These are phyloP conservation scores for Exophiala lecanii-corni DNA, from an alignment of 2,329 filamentous ascomycete species.

Conservation along the genomic window DNA sequence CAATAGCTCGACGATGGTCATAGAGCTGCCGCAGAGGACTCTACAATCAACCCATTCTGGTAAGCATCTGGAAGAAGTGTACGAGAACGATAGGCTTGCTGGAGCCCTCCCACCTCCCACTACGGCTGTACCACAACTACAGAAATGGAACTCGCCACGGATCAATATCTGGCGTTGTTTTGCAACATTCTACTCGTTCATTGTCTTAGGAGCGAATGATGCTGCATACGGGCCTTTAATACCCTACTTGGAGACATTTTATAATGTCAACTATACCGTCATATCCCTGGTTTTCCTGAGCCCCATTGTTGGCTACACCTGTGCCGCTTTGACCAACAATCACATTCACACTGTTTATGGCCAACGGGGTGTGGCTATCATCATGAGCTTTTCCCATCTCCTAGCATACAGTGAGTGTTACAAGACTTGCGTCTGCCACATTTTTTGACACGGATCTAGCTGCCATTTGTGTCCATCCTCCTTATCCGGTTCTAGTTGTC, in stretches of 20 bases:
- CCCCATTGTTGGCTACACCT: constrained; percentile 44
- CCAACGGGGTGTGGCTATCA: constrained; percentile 65
- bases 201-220: constrained; percentile 54
- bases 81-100: constrained; percentile 9
- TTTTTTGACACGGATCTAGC: constrained; percentile 37
- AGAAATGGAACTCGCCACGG: constrained; percentile 61
- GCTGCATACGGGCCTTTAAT: constrained; percentile 50
- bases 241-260: constrained; percentile 40
- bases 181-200: constrained; percentile 56
- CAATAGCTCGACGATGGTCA: constrained; percentile 12
- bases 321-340: constrained; percentile 42
- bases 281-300: constrained; percentile 48
- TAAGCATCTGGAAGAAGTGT: constrained; percentile 2
- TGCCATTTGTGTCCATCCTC: constrained; percentile 59
- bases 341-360: constrained; percentile 46
- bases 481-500: constrained; percentile 62
- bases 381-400: constrained; percentile 60
- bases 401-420: constrained; percentile 49
- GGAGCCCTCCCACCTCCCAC: constrained; percentile 42
- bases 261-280: constrained; percentile 40
- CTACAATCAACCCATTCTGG: neutral
- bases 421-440: neutral
- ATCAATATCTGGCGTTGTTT: constrained; percentile 57
- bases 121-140: constrained; percentile 39
- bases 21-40: constrained; percentile 11